Evolutionary conservation across 2,329 filamentous ascomycete species (phyloP).

Genomic region (Aspergillus neotritici): DNA sequence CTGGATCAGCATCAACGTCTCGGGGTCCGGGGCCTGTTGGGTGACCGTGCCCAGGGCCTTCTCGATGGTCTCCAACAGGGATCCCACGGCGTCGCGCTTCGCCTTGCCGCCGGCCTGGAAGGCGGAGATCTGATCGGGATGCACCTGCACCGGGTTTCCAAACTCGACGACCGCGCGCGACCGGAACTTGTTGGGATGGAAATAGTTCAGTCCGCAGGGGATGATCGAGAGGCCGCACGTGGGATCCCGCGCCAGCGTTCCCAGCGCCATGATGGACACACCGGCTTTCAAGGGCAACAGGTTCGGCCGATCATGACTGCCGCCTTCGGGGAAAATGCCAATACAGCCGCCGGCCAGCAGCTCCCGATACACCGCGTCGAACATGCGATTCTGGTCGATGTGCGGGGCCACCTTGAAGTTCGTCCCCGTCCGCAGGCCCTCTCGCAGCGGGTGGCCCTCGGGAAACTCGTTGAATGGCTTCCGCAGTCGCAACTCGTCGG

Average conservation of each 20-base stretch:
- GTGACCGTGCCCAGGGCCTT: constrained; percentile 81
- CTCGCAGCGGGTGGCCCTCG: constrained; percentile 66
- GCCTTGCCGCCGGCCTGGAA: constrained; percentile 78
- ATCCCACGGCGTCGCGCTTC: constrained; percentile 77
- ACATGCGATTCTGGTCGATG: constrained; percentile 89
- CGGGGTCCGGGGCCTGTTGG: constrained; percentile 87
- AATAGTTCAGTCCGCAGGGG: constrained; percentile 98
- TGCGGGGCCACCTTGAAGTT: constrained; percentile 86
- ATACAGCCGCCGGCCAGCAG: constrained; percentile 80
- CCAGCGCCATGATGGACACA: constrained; percentile 95
- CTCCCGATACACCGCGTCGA: constrained; percentile 83
- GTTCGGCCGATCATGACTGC: constrained; percentile 90
- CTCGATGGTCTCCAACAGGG: constrained; percentile 80
- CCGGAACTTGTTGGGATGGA: constrained; percentile 96
- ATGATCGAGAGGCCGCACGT: constrained; percentile 89
- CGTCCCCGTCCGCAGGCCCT: constrained; percentile 74
- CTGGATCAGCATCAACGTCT: constrained; percentile 93
- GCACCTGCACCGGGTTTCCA: constrained; percentile 80
- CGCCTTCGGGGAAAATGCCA: constrained; percentile 94
- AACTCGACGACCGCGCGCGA: constrained; percentile 95
- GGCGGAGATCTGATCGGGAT: constrained; percentile 61
- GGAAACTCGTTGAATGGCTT: constrained; percentile 67
- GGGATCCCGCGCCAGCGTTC: constrained; percentile 76
- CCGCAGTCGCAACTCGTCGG: constrained; percentile 79
- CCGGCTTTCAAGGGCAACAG: constrained; percentile 90